These are phyloP conservation scores for Arthroderma sp. DNA, from an alignment of 2,329 filamentous ascomycete genomes.

Conservation along the genomic window DNA sequence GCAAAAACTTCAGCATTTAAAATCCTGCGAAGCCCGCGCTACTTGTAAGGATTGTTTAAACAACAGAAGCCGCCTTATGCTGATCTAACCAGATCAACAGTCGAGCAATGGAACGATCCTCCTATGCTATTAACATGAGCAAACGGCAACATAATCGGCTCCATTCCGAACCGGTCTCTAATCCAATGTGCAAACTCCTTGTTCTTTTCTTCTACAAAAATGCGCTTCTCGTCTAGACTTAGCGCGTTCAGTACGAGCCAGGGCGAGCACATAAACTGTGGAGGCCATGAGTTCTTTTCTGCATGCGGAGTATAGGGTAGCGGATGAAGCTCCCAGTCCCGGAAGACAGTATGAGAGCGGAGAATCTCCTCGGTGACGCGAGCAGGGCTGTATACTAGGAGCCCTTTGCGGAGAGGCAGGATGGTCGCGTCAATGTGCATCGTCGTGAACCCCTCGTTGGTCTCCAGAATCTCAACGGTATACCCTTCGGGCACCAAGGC, in stretches of 20 bases:
- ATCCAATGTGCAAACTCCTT: conserved; percentile 13
- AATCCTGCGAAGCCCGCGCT: too few species aligned
- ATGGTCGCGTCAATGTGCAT: conserved; percentile 27
- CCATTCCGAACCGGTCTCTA: conserved; percentile 14
- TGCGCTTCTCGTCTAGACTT: conserved; percentile 18
- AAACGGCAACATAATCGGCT: conserved; percentile 20
- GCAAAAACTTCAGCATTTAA: too few species aligned
- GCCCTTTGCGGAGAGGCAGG: conserved; percentile 20
- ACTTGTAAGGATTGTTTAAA: too few species aligned
- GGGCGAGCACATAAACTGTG: conserved; percentile 20
- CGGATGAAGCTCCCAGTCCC: conserved; percentile 21
- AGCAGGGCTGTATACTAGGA: conserved; percentile 21
- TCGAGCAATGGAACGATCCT: conserved; percentile 17
- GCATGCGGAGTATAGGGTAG: conserved; percentile 16
- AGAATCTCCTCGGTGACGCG: conserved; percentile 18
- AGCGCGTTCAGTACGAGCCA: conserved; percentile 23
- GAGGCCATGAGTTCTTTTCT: conserved; percentile 14
- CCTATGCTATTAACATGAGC: conserved; percentile 25
- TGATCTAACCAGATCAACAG: conserved; percentile 7
- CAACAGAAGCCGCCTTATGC: too few species aligned
- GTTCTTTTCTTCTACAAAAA: conserved; percentile 22
- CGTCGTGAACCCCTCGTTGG: conserved; percentile 18
- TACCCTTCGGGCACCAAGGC: conserved; percentile 20
- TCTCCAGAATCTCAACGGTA: conserved; percentile 20
- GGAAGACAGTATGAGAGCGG: conserved; percentile 18